Evolutionary conservation across 176 grass and related monocot species (phyloP), one percentile per base, ranked within the genome.

Genomic region (Zoysia pacifica): DNA sequence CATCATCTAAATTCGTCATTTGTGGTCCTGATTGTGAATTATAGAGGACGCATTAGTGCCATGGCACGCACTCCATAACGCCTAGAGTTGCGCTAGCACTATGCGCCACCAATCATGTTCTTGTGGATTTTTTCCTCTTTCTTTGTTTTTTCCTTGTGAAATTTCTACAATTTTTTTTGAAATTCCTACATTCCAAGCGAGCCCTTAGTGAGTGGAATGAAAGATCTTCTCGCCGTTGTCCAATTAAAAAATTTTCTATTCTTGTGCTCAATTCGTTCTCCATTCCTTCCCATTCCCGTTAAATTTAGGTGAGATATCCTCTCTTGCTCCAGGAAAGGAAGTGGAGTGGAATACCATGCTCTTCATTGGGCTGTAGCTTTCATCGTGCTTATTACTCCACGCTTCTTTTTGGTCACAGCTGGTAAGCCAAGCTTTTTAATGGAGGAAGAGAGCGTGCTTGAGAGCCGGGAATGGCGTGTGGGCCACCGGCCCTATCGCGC

Each of bases 401-500:
- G 76, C 73, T 83, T 75, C 39, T 42, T 72, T 16, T 48, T 71
- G 7, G 11, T 55, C 53, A 16, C 59, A 62, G 20, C 41, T 28
- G 73, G 84, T 81, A 71, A 60, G 80, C 74, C 74, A 83, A 78
- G 71, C 55, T 50, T 86, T 76, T 58, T 67, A 85, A 93, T 82
- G 91, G 87, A 50, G 84, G 68, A 66, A 65, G 66, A 53, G 54
- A 7, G 54, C 2, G 35, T 0, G 9, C 18, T 41, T 28, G 39
- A 61, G 75, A 67, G 83, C 65, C 66, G 89, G 62, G 70, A 64
- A 89, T 70, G 82, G 76, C 74, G 82, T 84, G 83, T 86, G 89
- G 88, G 72, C 77, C 85, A 84, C 80, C 88, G 91, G 74, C 70
- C 72, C 88, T 82, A 50, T 77, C 76, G 50, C 53, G 79, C 47